Percentiles rank a stretch among this genome's conserved stretches.
Conservation (phyloP, 2,329 filamentous ascomycete species). For the Diplocarpon mali region DNA sequence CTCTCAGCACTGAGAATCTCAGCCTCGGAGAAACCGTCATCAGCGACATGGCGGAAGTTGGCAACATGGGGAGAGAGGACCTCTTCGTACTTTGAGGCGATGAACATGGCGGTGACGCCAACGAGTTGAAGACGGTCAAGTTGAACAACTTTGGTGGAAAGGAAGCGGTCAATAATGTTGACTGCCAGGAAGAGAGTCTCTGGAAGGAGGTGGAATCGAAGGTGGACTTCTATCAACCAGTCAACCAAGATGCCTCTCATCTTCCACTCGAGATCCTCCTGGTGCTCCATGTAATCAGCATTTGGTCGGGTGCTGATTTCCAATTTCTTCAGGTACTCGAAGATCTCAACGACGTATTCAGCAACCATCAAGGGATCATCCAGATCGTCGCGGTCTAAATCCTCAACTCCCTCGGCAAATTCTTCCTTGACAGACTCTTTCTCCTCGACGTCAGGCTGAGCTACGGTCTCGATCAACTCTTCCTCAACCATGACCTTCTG, state of each 20-base stretch:
- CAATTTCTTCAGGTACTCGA: constrained; percentile 84
- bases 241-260: constrained; percentile 95
- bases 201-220: constrained; percentile 85
- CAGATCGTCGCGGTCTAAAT: constrained; percentile 77
- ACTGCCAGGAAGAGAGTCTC: constrained; percentile 94
- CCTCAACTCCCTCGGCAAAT: constrained; percentile 36
- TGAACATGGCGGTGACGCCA: constrained; percentile 98
- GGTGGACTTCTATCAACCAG: constrained; percentile 98
- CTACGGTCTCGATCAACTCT: constrained; percentile 29
- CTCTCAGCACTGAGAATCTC: constrained; percentile 97
- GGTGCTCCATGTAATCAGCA: constrained; percentile 87
- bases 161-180: constrained; percentile 97
- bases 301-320: constrained; percentile 77
- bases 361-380: constrained; percentile 97
- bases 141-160: constrained; percentile 90
- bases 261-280: constrained; percentile 95
- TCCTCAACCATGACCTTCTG: constrained; percentile 31
- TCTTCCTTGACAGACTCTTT: constrained; percentile 20
- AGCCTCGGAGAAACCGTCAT: constrained; percentile 88
- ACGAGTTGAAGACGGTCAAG: constrained; percentile 93
- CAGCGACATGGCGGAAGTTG: constrained; percentile 94
- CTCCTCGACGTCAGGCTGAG: constrained; percentile 25
- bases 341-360: constrained; percentile 94
- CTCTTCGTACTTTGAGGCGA: constrained; percentile 97
- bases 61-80: constrained; percentile 92